Evolutionary conservation across 768 basidiomycete species (phyloP), one percentile per base, ranked within the genome.

Genomic region (Lactifluus echinatus): DNA sequence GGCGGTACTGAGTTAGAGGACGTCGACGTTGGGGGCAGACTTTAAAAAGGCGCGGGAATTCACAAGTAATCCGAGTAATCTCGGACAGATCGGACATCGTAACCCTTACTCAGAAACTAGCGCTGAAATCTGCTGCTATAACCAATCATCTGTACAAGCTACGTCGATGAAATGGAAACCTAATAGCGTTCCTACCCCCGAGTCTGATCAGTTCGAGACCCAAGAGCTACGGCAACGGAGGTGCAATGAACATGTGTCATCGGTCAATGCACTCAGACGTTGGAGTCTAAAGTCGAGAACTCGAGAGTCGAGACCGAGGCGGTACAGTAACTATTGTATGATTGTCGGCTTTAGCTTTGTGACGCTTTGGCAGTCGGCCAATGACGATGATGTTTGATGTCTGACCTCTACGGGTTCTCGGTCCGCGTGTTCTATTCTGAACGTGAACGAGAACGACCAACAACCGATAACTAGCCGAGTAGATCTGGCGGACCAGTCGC

Each of bases 71-170:
- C 14, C 8, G 12, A 10, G 47, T 34, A 55, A 21, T 55, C 34
- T 54, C 34, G 53, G 53, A 54, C 46, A 19, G 44, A 55, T 55
- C 53, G 45, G 53, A 54, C 53, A 28, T 44, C n/a, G 36, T 19
- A 23, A 26, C 7, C 6, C 42, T 53, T 44, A 42, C 39, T 21
- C 31, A 19, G 39, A n/a, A 40, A 10, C 3, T 2, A 8, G n/a
- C 39, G n/a, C n/a, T 10, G 8, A 10, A 19, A 40, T 40, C 10
- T 34, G 31, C 31, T 4, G 34, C 34, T 10, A 11, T 14, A 12
- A 31, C 31, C 5, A 31, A 31, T n/a, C n/a, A n/a, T n/a, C n/a
- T n/a, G n/a, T n/a, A n/a, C n/a, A 31, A 31, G 31, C 10, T 31
- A 31, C 31, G 34, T 8, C 8, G 8, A 21, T 40, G 39, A 19